Evolutionary conservation across 768 basidiomycete species (phyloP), one percentile per base, ranked within the genome.

Genomic region (Mycena indigotica): DNA sequence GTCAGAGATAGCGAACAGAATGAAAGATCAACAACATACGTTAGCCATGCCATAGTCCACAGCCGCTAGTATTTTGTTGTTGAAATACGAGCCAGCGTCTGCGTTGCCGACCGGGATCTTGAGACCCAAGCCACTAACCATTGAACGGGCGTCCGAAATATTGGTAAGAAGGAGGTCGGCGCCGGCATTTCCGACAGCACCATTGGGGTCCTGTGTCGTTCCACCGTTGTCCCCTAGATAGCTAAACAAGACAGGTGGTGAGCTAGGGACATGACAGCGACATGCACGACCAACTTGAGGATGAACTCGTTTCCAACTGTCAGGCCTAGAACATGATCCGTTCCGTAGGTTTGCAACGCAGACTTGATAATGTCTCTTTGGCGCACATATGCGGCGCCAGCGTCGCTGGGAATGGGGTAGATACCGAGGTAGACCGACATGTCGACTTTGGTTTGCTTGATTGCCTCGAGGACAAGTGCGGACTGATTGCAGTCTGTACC

Each of bases 241-340:
- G 68, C 90, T 91, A 60, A 70, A 85, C 29, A 23, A 28, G 26
- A 19, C 4, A 45, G 26, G n/a, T n/a, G n/a, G n/a, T 28, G 35
- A 46, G 62, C 56, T 53, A 28, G 41, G 44, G 25, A 19, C 15
- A 15, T 40, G 26, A 25, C 12, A 53, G 24, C 25, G 64, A 40
- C 21, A 38, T 39, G 5, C 41, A 19, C 39, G 6, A 74, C 80
- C 3, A 48, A 88, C 85, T 94, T 84, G 49, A 95, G 79, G 68
- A 93, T 91, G 69, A 84, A 93, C 73, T 96, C 94, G 68, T 97
- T 96, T 29, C 96, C 95, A 29, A 97, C 95, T 13, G 89, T 95
- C 35, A 98, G 67, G 8, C 96, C 96, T 0, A 74, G 76, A 52
- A 98, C 83, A 65, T 94, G 71, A 57, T 82, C 82, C 2, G 83